Percentiles rank a stretch among this genome's conserved stretches.
Conservation (phyloP, 352 stramenopile species). For the Phytophthora lateralis region DNA sequence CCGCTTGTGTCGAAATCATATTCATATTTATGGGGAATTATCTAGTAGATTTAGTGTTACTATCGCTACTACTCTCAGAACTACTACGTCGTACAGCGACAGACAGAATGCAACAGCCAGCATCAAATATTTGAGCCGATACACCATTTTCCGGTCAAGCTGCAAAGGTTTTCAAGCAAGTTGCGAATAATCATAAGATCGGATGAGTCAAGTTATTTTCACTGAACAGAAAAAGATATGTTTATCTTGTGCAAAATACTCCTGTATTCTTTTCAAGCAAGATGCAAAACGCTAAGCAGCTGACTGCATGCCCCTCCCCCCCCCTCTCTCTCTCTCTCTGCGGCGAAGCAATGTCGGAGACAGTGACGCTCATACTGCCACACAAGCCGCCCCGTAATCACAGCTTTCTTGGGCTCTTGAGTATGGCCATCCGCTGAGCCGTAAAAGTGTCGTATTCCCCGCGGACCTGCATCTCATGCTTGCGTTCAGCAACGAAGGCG, state of each 20-base stretch:
- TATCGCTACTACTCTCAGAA: too few relatives aligned
- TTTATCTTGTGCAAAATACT: neutral
- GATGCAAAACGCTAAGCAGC: constrained; percentile 1
- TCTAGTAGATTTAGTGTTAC: too few relatives aligned
- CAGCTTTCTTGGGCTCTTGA: too few relatives aligned
- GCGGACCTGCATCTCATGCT: constrained; percentile 18
- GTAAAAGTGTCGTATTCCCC: constrained; percentile 6
- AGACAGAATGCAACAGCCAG: too few relatives aligned
- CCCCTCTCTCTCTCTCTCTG: constrained; percentile 7
- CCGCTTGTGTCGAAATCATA: too few relatives aligned
- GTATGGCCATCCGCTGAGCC: too few relatives aligned
- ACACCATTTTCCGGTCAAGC: neutral
- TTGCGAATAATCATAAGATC: neutral
- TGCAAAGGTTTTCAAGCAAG: neutral
- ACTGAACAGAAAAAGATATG: neutral
- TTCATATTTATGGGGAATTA: too few relatives aligned
- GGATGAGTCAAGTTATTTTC: neutral
- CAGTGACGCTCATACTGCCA: constrained; percentile 1
- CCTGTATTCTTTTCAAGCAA: constrained; percentile 6
- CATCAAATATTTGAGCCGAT: too few relatives aligned
- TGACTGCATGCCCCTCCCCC: neutral
- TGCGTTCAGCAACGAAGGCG: constrained; percentile 3
- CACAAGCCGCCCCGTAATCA: too few relatives aligned
- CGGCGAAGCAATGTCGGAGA: neutral
- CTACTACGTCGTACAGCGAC: too few relatives aligned